Conservation (phyloP, 805 yeast species). For the Lipomyces anomalus region DNA sequence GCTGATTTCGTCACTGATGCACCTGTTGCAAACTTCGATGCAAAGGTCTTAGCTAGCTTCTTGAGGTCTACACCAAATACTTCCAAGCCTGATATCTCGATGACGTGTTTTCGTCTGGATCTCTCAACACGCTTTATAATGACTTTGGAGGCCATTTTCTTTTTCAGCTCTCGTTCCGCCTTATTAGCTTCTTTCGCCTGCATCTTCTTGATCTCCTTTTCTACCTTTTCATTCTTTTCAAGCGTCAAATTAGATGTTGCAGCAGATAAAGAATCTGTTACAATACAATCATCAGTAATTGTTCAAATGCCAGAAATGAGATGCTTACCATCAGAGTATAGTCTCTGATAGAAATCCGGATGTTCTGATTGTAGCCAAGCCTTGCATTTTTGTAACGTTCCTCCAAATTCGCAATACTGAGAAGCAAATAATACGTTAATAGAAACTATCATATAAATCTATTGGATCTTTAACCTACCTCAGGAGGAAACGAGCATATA, state of each 20-base stretch:
- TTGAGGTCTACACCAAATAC: constrained; percentile 84
- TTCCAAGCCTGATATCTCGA: constrained; percentile 82
- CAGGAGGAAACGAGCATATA: constrained; percentile 27
- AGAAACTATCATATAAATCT: not conserved
- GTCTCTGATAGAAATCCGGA: constrained; percentile 48
- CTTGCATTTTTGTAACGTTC: constrained; percentile 71
- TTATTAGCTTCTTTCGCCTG: constrained; percentile 62
- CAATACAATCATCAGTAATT: not conserved
- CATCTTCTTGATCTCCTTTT: constrained; percentile 73
- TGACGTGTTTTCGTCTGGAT: constrained; percentile 80
- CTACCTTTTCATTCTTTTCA: constrained; percentile 78
- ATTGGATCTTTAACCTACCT: constrained; percentile 13
- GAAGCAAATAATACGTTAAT: not conserved
- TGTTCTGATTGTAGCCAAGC: constrained; percentile 67
- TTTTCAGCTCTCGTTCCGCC: constrained; percentile 76
- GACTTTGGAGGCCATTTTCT: constrained; percentile 74
- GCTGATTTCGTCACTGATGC: constrained; percentile 85
- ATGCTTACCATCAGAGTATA: constrained; percentile 51
- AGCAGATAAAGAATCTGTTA: constrained; percentile 44
- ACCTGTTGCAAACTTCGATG: constrained; percentile 93
- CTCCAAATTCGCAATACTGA: constrained; percentile 87
- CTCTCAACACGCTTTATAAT: constrained; percentile 81
- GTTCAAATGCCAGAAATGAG: constrained; percentile 1
- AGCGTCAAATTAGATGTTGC: constrained; percentile 45
- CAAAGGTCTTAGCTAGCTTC: constrained; percentile 84